Percentiles rank a stretch among this genome's conserved stretches.
These are phyloP conservation scores for Pseudopithomyces chartarum DNA, from an alignment of 2,329 filamentous ascomycete species.

Conservation along the genomic window DNA sequence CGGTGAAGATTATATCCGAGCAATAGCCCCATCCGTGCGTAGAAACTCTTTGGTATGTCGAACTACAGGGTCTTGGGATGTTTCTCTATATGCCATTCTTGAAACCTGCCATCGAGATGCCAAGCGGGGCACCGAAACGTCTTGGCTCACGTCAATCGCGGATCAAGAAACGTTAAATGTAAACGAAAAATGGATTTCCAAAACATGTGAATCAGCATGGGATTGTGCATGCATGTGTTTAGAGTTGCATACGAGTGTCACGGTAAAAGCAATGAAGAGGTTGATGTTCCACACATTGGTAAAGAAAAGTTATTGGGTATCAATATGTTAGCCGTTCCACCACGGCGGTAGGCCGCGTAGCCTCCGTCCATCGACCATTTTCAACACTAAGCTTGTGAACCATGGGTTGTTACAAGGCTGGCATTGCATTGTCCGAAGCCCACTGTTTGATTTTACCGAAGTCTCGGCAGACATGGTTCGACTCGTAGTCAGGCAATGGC, in stretches of 20 bases:
- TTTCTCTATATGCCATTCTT: neutral
- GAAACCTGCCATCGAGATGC: neutral
- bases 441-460: constrained; percentile 41
- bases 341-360: neutral
- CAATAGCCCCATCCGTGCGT: neutral
- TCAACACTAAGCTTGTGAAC: neutral
- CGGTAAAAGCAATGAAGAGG: neutral
- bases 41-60: neutral
- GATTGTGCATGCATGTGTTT: neutral
- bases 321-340: neutral
- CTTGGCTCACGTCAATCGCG: neutral
- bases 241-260: neutral
- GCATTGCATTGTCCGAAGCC: constrained; percentile 40
- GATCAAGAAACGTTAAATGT: neutral
- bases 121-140: neutral
- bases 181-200: neutral
- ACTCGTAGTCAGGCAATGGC: constrained; percentile 39
- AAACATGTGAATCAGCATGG: neutral
- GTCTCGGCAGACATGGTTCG: constrained; percentile 38
- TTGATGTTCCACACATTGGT: no score
- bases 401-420: constrained; percentile 3
- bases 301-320: neutral
- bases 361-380: neutral
- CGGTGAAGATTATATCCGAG: neutral
- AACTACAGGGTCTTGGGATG: neutral